Conservation (phyloP, 164 flowering plant species). For the Stephania cephalantha region DNA sequence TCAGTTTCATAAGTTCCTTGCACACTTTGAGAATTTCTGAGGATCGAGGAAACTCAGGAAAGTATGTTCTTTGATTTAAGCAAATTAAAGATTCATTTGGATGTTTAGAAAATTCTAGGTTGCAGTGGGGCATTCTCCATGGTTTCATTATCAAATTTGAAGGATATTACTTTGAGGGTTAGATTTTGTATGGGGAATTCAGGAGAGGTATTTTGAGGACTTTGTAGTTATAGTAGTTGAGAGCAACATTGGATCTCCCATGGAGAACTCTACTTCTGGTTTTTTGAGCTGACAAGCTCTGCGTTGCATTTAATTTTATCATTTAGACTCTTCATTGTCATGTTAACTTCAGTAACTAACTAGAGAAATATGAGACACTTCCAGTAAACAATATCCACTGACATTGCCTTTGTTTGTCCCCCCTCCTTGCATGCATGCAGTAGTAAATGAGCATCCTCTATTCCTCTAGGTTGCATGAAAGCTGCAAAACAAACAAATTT, state of each 20-base stretch:
- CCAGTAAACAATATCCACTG: too few species aligned
- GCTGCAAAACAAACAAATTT: neutral
- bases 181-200: neutral
- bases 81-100: neutral
- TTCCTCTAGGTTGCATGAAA: neutral
- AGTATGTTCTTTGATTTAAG: neutral
- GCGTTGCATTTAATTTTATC: too few species aligned
- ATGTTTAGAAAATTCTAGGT: too few species aligned
- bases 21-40: neutral
- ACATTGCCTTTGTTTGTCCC: neutral
- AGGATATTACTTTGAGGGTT: too few species aligned
- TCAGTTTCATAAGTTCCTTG: too few species aligned
- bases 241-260: neutral
- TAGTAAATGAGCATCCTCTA: neutral
- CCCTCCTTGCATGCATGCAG: neutral
- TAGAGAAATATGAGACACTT: too few species aligned
- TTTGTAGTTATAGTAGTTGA: neutral
- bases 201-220: neutral
- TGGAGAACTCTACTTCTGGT: too few species aligned
- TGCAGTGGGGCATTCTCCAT: neutral
- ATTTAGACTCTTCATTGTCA: too few species aligned
- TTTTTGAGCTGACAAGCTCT: too few species aligned
- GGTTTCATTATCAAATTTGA: too few species aligned
- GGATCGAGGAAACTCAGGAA: neutral
- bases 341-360: too few species aligned